Conservation (phyloP, 257 asterid species). For the Solanum chilense region DNA sequence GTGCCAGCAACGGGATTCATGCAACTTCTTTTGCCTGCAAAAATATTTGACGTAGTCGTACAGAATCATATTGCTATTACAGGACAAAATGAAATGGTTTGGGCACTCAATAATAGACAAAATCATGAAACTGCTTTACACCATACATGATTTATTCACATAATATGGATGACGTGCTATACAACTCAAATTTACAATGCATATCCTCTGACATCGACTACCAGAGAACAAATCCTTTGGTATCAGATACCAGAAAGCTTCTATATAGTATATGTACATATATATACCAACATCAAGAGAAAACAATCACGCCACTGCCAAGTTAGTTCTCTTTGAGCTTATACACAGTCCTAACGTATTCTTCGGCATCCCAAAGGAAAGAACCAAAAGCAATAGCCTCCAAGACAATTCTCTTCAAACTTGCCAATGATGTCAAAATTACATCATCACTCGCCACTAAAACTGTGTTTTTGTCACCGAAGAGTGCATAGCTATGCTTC, state of each 20-base stretch:
- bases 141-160: not conserved
- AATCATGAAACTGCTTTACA: not conserved
- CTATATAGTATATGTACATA: not conserved
- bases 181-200: not conserved
- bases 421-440: slow-evolving; percentile 58
- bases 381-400: slow-evolving; percentile 89
- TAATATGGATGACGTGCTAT: not conserved
- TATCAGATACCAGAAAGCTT: not conserved
- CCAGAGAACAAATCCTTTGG: not conserved
- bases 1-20: not conserved
- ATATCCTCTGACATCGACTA: not conserved
- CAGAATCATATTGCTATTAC: not conserved
- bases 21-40: not conserved
- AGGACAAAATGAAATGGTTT: not conserved
- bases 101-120: not conserved
- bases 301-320: not conserved
- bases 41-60: not conserved
- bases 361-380: slow-evolving; percentile 72
- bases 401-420: slow-evolving; percentile 65
- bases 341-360: slow-evolving; percentile 32
- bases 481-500: slow-evolving; percentile 63
- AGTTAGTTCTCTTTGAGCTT: slow-evolving; percentile 48
- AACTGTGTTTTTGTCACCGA: slow-evolving; percentile 41
- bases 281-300: not conserved
- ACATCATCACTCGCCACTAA: slow-evolving; percentile 24